phyloP scores from a whole-genome alignment of 2,329 filamentous ascomycete species.

The Colletotrichum shisoi region DNA sequence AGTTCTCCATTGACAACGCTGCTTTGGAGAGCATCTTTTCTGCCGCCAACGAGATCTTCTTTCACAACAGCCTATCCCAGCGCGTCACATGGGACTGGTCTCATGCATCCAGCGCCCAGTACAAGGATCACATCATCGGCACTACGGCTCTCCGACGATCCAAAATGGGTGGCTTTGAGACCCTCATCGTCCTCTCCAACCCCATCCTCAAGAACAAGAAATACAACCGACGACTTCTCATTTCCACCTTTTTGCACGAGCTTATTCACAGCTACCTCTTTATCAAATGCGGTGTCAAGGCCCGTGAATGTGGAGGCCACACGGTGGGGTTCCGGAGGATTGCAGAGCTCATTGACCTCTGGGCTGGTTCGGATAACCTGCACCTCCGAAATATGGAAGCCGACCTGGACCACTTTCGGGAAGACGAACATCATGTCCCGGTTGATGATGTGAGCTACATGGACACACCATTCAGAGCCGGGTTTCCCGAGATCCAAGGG shows the following conservation, averaged over 20 bases:
- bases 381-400: slow-evolving; percentile 68
- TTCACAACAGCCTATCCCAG: slow-evolving; percentile 62
- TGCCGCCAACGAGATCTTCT: slow-evolving; percentile 70
- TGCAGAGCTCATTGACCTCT: slow-evolving; percentile 66
- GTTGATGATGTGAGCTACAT: slow-evolving; percentile 32
- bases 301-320: slow-evolving; percentile 64
- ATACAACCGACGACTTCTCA: slow-evolving; percentile 68
- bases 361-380: slow-evolving; percentile 65
- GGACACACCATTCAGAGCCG: slow-evolving; percentile 26
- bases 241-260: slow-evolving; percentile 72
- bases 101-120: slow-evolving; percentile 57
- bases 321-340: slow-evolving; percentile 67
- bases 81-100: slow-evolving; percentile 71
- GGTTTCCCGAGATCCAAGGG: slow-evolving; percentile 20
- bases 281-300: slow-evolving; percentile 66
- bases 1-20: slow-evolving; percentile 64
- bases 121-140: slow-evolving; percentile 65
- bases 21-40: slow-evolving; percentile 67
- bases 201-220: slow-evolving; percentile 64
- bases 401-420: slow-evolving; percentile 64
- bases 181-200: slow-evolving; percentile 67
- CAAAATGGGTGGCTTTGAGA: slow-evolving; percentile 64
- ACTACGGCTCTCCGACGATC: slow-evolving; percentile 66
- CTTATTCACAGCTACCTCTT: slow-evolving; percentile 73
- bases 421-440: slow-evolving; percentile 41